A percentile compares a stretch with the other conserved stretches of the same genome.
These are phyloP conservation scores for Pyrus bretschneideri DNA, from an alignment of 306 rosid species.

Conservation along the genomic window DNA sequence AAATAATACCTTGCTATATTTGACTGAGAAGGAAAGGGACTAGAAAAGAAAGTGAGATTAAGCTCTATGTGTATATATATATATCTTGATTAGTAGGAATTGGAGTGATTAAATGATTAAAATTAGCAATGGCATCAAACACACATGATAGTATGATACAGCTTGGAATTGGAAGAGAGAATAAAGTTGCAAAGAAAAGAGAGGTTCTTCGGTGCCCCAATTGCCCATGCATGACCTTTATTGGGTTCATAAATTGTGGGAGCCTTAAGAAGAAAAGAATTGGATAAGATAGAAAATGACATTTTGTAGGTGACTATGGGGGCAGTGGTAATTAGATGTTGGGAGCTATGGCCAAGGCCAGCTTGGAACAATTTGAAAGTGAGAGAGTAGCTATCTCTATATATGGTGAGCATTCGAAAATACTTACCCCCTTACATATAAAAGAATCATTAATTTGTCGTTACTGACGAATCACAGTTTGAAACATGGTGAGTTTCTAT, in stretches of 20 bases:
- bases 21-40: not conserved
- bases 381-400: not conserved
- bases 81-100: not conserved
- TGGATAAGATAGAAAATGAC: not conserved
- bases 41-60: not conserved
- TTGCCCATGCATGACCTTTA: not conserved
- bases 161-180: not conserved
- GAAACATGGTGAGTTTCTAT: too few species aligned
- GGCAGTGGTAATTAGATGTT: constrained; percentile 11
- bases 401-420: not conserved
- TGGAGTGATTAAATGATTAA: not conserved
- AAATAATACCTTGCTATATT: not conserved
- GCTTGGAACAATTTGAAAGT: not conserved
- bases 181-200: not conserved
- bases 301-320: not conserved
- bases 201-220: not conserved
- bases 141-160: not conserved
- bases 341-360: not conserved
- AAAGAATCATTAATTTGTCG: too few species aligned
- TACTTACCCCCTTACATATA: not conserved
- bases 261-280: not conserved
- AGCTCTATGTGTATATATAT: too few species aligned
- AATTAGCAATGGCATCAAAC: not conserved
- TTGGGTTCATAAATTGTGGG: constrained; percentile 13
- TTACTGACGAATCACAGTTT: too few species aligned